Percentiles rank a stretch among this genome's conserved stretches.
Evolutionary conservation across 176 grass and related monocot species (phyloP).

Genomic region (Oryza coarctata): DNA sequence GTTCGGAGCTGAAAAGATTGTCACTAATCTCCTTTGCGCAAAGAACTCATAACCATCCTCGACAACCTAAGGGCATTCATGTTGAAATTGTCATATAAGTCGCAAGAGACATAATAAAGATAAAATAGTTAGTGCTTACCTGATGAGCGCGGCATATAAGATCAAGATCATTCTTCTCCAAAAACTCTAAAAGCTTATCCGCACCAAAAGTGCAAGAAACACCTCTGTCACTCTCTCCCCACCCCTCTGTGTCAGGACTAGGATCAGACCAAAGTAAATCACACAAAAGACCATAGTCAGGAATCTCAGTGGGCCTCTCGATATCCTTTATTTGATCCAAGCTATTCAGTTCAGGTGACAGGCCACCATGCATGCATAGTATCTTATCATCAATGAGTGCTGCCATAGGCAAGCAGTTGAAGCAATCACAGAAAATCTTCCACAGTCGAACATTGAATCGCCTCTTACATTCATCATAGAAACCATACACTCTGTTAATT

Average conservation of each 20-base stretch:
- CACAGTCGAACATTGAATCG: constrained; percentile 77
- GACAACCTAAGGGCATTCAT: constrained; percentile 48
- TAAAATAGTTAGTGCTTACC: constrained; percentile 32
- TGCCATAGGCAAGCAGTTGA: constrained; percentile 79
- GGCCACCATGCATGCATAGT: constrained; percentile 80
- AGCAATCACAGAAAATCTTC: constrained; percentile 86
- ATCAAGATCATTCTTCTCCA: constrained; percentile 86
- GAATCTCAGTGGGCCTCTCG: constrained; percentile 70
- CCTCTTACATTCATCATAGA: constrained; percentile 88
- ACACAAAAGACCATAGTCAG: constrained; percentile 71
- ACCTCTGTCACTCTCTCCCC: constrained; percentile 81
- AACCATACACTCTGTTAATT: constrained; percentile 80
- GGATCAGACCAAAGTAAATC: constrained; percentile 87
- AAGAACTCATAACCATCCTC: constrained; percentile 87
- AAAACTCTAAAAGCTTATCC: constrained; percentile 78
- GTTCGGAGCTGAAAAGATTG: constrained; percentile 83
- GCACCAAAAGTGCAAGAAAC: constrained; percentile 77
- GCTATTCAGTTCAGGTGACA: constrained; percentile 67
- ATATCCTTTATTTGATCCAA: constrained; percentile 76
- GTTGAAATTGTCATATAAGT: background rate
- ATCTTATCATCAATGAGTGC: constrained; percentile 68
- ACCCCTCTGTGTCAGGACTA: constrained; percentile 57
- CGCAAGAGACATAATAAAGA: background rate
- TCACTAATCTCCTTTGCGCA: constrained; percentile 78
- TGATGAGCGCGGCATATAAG: constrained; percentile 75